A percentile compares a stretch with the other conserved stretches of the same genome.
Evolutionary conservation across 108 stramenopile species (phyloP).

Genomic region (Parietichytrium sp.): DNA sequence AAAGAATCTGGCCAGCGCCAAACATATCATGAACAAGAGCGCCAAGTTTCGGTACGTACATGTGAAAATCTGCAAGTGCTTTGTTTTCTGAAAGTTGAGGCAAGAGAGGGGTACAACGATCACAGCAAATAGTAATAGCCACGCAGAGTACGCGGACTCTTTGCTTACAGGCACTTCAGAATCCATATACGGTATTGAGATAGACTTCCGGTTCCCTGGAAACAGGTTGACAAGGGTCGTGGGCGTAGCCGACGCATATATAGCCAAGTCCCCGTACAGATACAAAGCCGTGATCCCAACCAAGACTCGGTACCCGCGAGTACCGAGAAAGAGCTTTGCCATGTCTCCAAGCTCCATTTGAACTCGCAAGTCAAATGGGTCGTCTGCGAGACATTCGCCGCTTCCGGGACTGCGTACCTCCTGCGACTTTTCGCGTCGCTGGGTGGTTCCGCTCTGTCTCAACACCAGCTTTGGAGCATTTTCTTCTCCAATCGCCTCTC

Average conservation of each 20-base stretch:
- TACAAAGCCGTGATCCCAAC: neutral
- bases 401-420: too few relatives aligned
- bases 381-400: neutral
- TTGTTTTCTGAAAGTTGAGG: conserved; percentile 29
- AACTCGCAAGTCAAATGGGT: neutral
- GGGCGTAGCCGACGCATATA: conserved; percentile 22
- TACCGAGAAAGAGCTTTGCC: conserved; percentile 20
- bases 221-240: neutral
- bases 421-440: too few relatives aligned
- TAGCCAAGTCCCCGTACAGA: conserved; percentile 22
- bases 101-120: neutral
- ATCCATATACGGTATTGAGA: neutral
- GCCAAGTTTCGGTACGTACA: conserved; percentile 27
- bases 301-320: neutral
- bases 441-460: too few relatives aligned
- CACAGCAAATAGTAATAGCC: neutral
- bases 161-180: neutral
- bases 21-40: neutral
- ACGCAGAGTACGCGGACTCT: neutral
- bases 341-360: conserved; percentile 20
- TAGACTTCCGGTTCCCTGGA: neutral
- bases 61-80: conserved; percentile 30
- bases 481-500: too few relatives aligned
- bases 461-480: too few relatives aligned
- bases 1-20: neutral